A percentile compares a stretch with the other conserved stretches of the same genome.
Conservation (phyloP, 208 protist species). For the Leishmania guyanensis region DNA sequence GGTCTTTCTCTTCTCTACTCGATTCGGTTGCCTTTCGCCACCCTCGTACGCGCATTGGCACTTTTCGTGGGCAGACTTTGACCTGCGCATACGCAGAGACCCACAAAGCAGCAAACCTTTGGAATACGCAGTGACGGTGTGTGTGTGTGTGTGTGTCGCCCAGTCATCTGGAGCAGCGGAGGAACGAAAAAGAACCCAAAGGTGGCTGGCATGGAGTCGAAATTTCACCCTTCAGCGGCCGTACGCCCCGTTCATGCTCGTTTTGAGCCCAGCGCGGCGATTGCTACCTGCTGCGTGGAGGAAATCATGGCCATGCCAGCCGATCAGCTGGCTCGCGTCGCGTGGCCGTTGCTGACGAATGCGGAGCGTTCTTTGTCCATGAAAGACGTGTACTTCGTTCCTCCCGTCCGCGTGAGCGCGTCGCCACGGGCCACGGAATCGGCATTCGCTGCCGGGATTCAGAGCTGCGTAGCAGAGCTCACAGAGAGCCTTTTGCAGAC, state of each 20-base stretch:
- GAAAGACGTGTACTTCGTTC: slow-evolving; percentile 34
- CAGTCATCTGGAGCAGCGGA: not conserved
- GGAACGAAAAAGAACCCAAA: not conserved
- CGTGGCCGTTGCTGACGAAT: slow-evolving; percentile 49
- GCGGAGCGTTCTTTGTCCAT: slow-evolving; percentile 19
- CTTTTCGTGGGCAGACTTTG: not conserved
- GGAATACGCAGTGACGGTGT: not conserved
- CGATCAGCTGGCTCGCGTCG: slow-evolving; percentile 40
- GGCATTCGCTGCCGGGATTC: slow-evolving; percentile 27
- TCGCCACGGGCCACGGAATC: slow-evolving; percentile 33
- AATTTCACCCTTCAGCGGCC: not conserved
- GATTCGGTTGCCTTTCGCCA: not conserved
- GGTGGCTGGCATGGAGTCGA: not conserved
- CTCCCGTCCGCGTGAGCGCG: slow-evolving; percentile 39
- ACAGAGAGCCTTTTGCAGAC: slow-evolving; percentile 10
- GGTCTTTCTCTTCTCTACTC: not conserved
- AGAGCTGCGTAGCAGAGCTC: slow-evolving; percentile 24
- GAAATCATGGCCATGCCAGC: slow-evolving; percentile 56
- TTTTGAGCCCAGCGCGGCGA: slow-evolving; percentile 16
- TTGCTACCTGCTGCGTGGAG: slow-evolving; percentile 34
- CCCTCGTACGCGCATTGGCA: not conserved
- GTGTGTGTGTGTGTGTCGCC: not conserved
- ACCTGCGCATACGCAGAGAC: not conserved
- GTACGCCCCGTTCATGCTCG: slow-evolving; percentile 1
- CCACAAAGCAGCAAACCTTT: not conserved